Percentiles rank a stretch among this genome's conserved stretches.
Conservation (phyloP, 2,329 filamentous ascomycete species). For the Xylaria arbuscula region DNA sequence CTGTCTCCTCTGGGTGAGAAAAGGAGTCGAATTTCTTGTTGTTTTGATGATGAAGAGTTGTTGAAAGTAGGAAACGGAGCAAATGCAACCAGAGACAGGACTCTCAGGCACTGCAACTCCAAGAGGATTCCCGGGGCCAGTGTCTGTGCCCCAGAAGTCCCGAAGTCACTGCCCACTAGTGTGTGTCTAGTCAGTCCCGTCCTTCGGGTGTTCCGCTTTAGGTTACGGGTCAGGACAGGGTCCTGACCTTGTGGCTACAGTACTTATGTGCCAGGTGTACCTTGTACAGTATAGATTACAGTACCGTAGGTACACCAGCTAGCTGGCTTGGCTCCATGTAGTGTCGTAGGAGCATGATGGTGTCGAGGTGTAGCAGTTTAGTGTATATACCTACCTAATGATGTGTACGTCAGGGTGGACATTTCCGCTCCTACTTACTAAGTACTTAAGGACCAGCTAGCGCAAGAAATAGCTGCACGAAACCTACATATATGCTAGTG, state of each 20-base stretch:
- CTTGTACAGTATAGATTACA: slow-evolving; percentile 17
- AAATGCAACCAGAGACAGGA: slow-evolving; percentile 14
- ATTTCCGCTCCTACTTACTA: background rate
- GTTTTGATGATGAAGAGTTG: slow-evolving; percentile 7
- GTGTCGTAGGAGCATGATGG: background rate
- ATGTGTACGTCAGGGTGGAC: background rate
- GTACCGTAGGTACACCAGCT: background rate
- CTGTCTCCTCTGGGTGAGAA: slow-evolving; percentile 26
- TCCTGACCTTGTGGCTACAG: slow-evolving; percentile 17
- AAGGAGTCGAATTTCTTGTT: slow-evolving; percentile 17
- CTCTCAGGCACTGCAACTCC: slow-evolving; percentile 24
- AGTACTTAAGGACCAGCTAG: background rate
- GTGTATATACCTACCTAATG: background rate
- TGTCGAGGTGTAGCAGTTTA: background rate
- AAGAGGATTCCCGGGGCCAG: slow-evolving; percentile 32
- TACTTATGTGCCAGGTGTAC: slow-evolving; percentile 34
- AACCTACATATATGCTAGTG: background rate
- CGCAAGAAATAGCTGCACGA: background rate
- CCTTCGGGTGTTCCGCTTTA: slow-evolving; percentile 39
- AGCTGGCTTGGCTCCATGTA: background rate
- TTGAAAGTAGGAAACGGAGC: slow-evolving; percentile 28
- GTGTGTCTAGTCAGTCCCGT: slow-evolving; percentile 25
- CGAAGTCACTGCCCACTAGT: slow-evolving; percentile 25
- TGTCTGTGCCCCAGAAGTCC: slow-evolving; percentile 35
- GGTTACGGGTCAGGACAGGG: slow-evolving; percentile 28